Evolutionary conservation across 2,329 filamentous ascomycete genomes (phyloP).

Genomic region (Zasmidium angulare): DNA sequence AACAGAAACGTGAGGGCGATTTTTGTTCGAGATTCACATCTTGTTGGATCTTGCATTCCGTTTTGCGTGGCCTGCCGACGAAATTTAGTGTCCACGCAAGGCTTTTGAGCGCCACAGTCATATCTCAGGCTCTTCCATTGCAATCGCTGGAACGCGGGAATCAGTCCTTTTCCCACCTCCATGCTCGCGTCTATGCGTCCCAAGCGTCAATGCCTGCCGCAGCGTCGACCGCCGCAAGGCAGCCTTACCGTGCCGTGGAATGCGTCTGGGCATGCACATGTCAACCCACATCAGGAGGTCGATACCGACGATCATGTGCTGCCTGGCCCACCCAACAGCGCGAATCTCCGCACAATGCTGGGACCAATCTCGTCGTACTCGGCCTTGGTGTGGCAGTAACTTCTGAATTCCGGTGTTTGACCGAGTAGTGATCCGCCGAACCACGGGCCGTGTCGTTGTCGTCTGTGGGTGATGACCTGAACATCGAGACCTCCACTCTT

Average conservation of each 20-base stretch:
- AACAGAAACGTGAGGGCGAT: no score
- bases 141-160: neutral
- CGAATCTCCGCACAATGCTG: constrained; percentile 92
- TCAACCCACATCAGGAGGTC: neutral
- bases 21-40: neutral
- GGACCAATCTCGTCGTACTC: constrained; percentile 95
- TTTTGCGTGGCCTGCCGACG: neutral
- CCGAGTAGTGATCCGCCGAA: constrained; percentile 95
- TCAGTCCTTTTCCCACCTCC: neutral
- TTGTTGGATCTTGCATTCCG: neutral
- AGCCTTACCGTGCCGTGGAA: neutral
- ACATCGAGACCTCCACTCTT: constrained; percentile 94
- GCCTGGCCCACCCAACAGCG: constrained; percentile 86
- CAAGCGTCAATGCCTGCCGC: neutral
- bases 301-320: constrained; percentile 51
- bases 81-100: neutral
- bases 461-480: constrained; percentile 95
- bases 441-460: constrained; percentile 96
- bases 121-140: neutral
- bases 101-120: neutral
- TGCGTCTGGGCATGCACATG: neutral
- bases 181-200: neutral
- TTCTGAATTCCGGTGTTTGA: constrained; percentile 96
- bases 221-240: neutral
- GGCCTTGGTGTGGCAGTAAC: constrained; percentile 83